Conservation (phyloP, 1,139 yeast species). For the Blastobotrys buckinghamii region DNA sequence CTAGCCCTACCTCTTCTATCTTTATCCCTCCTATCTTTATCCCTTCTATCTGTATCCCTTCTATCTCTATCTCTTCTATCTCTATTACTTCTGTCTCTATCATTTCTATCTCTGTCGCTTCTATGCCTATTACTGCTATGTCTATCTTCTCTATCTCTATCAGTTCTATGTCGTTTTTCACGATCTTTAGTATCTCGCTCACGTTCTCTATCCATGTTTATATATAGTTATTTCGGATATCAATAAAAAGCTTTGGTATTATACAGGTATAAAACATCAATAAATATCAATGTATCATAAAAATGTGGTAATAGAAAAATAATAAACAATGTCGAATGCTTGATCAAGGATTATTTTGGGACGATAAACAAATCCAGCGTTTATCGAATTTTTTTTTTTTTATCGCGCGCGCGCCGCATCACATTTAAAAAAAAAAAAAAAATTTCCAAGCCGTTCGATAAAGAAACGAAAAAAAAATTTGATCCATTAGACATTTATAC, state of each 20-base stretch:
- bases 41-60: neutral
- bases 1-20: neutral
- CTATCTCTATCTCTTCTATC: neutral
- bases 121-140: neutral
- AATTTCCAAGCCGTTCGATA: neutral
- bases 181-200: conserved; percentile 2
- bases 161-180: conserved; percentile 6
- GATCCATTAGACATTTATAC: no score
- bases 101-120: neutral
- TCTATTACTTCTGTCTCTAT: conserved; percentile 1
- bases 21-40: neutral
- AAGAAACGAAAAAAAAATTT: conserved; percentile 1
- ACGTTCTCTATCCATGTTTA: neutral
- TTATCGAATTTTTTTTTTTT: no score
- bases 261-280: no score
- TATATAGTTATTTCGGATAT: no score
- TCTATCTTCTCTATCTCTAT: conserved; percentile 5
- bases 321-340: no score
- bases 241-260: no score
- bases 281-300: no score
- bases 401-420: no score
- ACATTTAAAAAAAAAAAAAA: no score
- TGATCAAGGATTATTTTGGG: no score
- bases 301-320: no score
- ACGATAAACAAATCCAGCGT: no score